phyloP scores from a whole-genome alignment of 1,284 basidiomycete genomes.

The Amylostereum areolatum region DNA sequence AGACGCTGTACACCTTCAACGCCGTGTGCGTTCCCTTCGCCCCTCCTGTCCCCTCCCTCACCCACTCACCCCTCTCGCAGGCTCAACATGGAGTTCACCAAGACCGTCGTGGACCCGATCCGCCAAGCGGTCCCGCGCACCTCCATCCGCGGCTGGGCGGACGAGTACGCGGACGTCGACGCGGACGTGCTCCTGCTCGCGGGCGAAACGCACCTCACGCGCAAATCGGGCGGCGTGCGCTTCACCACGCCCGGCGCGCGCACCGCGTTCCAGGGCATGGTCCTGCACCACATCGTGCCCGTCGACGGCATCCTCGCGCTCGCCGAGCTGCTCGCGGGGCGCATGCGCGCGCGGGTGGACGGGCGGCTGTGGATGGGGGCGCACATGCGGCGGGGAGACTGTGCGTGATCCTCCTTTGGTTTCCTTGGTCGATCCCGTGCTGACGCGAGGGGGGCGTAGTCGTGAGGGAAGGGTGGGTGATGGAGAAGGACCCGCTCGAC shows the following conservation, averaged over 20 bases:
- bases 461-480: constrained; percentile 26
- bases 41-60: constrained; percentile 3
- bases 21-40: constrained; percentile 24
- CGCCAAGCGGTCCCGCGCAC: constrained; percentile 25
- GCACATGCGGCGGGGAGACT: constrained; percentile 38
- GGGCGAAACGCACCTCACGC: constrained; percentile 34
- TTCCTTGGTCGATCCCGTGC: too few species aligned
- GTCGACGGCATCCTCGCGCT: constrained; percentile 23
- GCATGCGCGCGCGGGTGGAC: constrained; percentile 23
- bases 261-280: constrained; percentile 24
- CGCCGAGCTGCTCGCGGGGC: constrained; percentile 21
- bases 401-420: constrained; percentile 16
- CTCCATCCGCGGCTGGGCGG: constrained; percentile 24
- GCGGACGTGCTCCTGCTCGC: constrained; percentile 30
- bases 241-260: constrained; percentile 27
- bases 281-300: constrained; percentile 27
- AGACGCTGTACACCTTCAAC: constrained; percentile 26
- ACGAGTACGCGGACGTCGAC: constrained; percentile 26
- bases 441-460: constrained; percentile 15
- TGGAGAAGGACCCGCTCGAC: constrained; percentile 25
- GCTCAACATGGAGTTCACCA: constrained; percentile 28
- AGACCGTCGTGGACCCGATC: constrained; percentile 30
- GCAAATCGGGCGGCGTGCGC: constrained; percentile 29
- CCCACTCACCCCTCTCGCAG: background rate
- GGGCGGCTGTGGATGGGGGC: constrained; percentile 32